Evolutionary conservation across 345 rosid species (phyloP).

Genomic region (Lenwebbia sp.): DNA sequence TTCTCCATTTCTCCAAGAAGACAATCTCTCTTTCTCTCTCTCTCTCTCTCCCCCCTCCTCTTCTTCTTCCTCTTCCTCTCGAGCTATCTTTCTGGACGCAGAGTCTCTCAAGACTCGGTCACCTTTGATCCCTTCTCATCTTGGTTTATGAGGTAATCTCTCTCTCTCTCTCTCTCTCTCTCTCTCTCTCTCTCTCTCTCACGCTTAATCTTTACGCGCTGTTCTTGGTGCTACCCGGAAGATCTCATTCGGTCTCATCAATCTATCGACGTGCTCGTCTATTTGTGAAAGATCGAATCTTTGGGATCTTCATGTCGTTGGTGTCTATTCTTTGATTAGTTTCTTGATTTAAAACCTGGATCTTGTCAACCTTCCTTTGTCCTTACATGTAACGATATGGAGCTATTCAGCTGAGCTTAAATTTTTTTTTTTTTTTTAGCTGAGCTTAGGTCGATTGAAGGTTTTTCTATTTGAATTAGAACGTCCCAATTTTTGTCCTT

Average conservation of each 20-base stretch:
- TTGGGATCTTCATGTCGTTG: not conserved
- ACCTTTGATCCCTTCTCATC: constrained; percentile 1
- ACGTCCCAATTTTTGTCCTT: no score
- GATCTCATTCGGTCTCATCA: not conserved
- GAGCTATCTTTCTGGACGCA: not conserved
- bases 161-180: not conserved
- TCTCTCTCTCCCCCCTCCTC: not conserved
- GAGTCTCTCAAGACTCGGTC: not conserved
- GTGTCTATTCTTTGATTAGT: not conserved
- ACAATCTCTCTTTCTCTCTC: not conserved
- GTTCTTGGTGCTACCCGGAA: not conserved
- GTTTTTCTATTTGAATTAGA: no score
- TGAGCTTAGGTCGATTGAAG: not conserved
- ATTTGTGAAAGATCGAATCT: not conserved
- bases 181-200: not conserved
- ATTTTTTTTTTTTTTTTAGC: no score
- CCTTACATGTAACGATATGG: not conserved
- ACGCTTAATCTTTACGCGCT: not conserved
- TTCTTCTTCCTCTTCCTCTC: not conserved
- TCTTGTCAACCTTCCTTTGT: not conserved
- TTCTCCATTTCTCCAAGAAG: not conserved
- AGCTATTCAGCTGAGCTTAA: not conserved
- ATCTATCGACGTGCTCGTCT: not conserved
- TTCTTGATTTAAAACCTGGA: not conserved
- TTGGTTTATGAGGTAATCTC: constrained; percentile 10